Base-by-base conservation (phyloP, 1,284 basidiomycete species). In the Singerocomus rubriflavus region DNA sequence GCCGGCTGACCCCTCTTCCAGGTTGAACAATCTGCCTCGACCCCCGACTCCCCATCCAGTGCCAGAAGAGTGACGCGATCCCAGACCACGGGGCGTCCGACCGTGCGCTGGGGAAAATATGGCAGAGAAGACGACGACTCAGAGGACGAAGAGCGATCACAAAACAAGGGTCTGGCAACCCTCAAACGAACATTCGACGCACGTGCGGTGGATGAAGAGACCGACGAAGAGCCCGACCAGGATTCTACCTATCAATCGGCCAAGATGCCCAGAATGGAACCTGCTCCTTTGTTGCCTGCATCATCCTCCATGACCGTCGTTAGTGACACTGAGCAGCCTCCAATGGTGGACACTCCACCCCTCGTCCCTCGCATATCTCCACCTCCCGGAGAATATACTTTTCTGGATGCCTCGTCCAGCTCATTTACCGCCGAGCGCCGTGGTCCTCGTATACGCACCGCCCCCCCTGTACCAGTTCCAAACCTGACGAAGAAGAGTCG, bases 401-500 rank as follows among this genome's bases (percentile, higher is more conserved):
- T 67, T 25, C 51, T 67, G 39, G 65, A 67, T n/a, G 67, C 65
- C 34, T 71, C 65, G 5, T 69, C 68, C 35, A 67, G 68, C 40
- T 70, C 65, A 2, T 67, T 67, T 44, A 67, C 64, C 1, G 56
- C 68, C 14, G 65, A 67, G 50, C 68, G 65, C 25, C 65, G 65
- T 46, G 65, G 65, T 17, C 65, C 65, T 2, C 69, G 65, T 29
- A 71, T 67, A 70, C 68, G 65, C 40, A 67, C 65, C 21, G 65
- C 65, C 9, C 64, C 81, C 40, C 84, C 85, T 27, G 73, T 80
- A 5, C 84, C 85, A 10, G 78, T 87, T 17, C 84, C 84, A 6
- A 83, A 85, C 58, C 60, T 88, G 42, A 86, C 79, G 36, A 88
- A 88, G 74, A 84, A 84, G 65, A 81, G 81, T 52, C 77, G 84